Conservation (phyloP, 768 basidiomycete genomes). For the Leucocoprinus sp. region DNA sequence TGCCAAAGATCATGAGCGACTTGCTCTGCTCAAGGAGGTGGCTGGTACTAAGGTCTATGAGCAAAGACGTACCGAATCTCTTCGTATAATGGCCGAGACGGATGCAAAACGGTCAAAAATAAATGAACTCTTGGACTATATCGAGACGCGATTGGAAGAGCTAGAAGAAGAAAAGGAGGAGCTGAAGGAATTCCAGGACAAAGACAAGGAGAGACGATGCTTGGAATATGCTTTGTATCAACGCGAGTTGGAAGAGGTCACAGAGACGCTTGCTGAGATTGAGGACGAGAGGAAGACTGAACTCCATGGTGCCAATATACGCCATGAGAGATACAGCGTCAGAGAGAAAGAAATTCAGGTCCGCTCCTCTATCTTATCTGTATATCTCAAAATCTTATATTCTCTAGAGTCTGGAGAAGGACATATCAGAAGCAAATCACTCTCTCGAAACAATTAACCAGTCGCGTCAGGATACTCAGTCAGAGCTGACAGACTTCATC, state of each 20-base stretch:
- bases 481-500: conserved; percentile 82
- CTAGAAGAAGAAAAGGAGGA: conserved; percentile 98
- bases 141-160: conserved; percentile 82
- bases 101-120: conserved; percentile 91
- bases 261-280: conserved; percentile 77
- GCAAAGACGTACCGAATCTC: conserved; percentile 81
- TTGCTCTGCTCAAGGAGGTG: conserved; percentile 94
- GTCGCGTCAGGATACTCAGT: conserved; percentile 66
- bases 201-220: conserved; percentile 90
- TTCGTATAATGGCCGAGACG: conserved; percentile 97
- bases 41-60: conserved; percentile 99
- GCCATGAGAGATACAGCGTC: conserved; percentile 73
- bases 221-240: conserved; percentile 93
- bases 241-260: conserved; percentile 84
- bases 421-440: conserved; percentile 64
- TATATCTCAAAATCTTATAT: background rate
- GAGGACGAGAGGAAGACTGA: conserved; percentile 77
- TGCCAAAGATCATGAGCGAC: conserved; percentile 90
- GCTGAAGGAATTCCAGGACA: conserved; percentile 91
- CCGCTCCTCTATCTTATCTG: conserved; percentile 14
- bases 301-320: conserved; percentile 74
- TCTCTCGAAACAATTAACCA: conserved; percentile 59
- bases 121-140: conserved; percentile 80
- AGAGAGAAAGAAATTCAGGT: conserved; percentile 85
- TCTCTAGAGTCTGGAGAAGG: conserved; percentile 60